Evolutionary conservation across 106 monocot genomes (phyloP), one percentile per base, ranked within the genome.

Genomic region (Dendrobium nobile): DNA sequence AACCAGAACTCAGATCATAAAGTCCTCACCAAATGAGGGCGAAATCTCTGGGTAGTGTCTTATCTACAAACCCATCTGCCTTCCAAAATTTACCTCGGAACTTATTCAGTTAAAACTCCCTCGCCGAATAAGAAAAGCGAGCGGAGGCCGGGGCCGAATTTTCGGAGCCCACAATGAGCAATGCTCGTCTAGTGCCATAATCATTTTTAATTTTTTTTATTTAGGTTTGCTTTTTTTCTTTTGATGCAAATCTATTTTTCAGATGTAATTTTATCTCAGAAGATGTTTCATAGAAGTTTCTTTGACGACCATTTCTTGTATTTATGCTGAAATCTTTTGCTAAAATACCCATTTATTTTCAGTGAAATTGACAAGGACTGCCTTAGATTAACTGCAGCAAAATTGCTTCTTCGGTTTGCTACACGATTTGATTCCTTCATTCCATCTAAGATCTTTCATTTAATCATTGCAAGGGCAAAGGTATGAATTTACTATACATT

Each of bases 391-490:
- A 84, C 84, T 84, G 94, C 94, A 55, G 90, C 82, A 19, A 94
- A 92, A 84, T 89, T 86, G 58, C 79, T 94, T 81, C 82, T 94
- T 55, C 89, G 61, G 9, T 86, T 94, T 79, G 88, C 97, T 47
- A 83, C 83, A 77, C 86, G 86, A 92, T 97, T 92, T 94, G 97
- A 97, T 87, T 85, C 86, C n/a, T 89, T 88, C 81, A 84, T 97
- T 72, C 82, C 89, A 78, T 92, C 94, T 18, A 85, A 79, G 17
- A 70, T 88, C 73, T 97, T 97, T 88, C 80, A 82, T 85, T 81
- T 76, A 56, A 73, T 84, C 22, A 73, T 94, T 74, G 67, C 82
- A 79, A 85, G 45, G 44, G 80, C 94, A 74, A 88, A 79, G 92
- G 97, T 92, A 87, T 44, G 42, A 20, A 4, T 61, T 4, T 80